These are phyloP conservation scores for Irpex lacteus DNA, from an alignment of 1,284 basidiomycete genomes.

Conservation along the genomic window DNA sequence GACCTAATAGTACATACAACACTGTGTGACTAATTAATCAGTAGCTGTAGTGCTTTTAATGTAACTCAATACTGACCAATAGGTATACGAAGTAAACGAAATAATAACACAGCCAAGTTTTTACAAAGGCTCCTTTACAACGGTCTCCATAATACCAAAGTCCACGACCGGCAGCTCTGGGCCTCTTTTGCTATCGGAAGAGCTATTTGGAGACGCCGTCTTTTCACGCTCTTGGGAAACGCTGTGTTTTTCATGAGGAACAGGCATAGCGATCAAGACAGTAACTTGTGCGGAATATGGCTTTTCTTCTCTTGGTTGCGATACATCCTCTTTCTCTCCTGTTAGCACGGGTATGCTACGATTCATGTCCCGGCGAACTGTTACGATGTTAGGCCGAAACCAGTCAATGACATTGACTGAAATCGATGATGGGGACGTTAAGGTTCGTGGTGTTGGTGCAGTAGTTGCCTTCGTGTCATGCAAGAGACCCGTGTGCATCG, in stretches of 20 bases:
- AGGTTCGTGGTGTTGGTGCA: neutral
- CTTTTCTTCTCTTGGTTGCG: neutral
- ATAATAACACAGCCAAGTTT: neutral
- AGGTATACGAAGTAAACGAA: too few relatives aligned
- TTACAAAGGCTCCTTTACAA: neutral
- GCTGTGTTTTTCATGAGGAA: neutral
- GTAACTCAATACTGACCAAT: too few relatives aligned
- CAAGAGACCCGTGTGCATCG: too few relatives aligned
- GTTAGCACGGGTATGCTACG: neutral
- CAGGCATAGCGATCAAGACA: conserved; percentile 4
- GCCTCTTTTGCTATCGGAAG: neutral
- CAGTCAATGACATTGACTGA: neutral
- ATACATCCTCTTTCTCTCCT: neutral
- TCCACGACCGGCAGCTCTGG: conserved; percentile 1
- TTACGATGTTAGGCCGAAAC: neutral
- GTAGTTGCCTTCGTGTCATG: neutral
- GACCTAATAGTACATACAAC: too few relatives aligned
- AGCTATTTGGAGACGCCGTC: neutral
- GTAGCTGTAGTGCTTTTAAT: too few relatives aligned
- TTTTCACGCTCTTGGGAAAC: too few relatives aligned
- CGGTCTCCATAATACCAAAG: neutral
- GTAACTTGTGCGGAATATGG: neutral
- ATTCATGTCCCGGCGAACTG: neutral
- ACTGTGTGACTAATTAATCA: too few relatives aligned
- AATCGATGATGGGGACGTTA: neutral